These are phyloP conservation scores for Aspergillus avenaceus DNA, from an alignment of 495 filamentous ascomycete species.

Conservation along the genomic window DNA sequence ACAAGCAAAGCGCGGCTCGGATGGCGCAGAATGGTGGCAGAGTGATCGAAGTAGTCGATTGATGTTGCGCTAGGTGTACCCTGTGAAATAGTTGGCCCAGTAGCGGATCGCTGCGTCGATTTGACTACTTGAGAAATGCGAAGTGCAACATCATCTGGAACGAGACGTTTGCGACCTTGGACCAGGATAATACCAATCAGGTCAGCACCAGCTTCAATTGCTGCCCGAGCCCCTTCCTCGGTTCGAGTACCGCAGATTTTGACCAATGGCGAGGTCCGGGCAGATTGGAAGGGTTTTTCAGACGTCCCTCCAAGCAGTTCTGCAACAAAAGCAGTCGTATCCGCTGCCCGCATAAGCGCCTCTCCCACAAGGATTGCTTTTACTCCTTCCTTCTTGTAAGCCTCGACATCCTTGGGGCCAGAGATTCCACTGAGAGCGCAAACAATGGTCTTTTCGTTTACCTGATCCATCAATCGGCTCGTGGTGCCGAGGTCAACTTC, in stretches of 20 bases:
- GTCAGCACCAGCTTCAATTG: slow-evolving; percentile 86
- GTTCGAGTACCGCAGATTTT: slow-evolving; percentile 96
- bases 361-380: slow-evolving; percentile 93
- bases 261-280: slow-evolving; percentile 54
- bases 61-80: slow-evolving; percentile 31
- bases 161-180: slow-evolving; percentile 70
- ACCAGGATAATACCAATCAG: slow-evolving; percentile 91
- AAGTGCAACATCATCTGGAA: slow-evolving; percentile 70
- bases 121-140: slow-evolving; percentile 79
- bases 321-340: slow-evolving; percentile 76
- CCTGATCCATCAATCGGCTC: slow-evolving; percentile 79
- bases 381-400: slow-evolving; percentile 83
- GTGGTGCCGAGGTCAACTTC: slow-evolving; percentile 96
- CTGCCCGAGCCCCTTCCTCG: slow-evolving; percentile 71
- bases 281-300: slow-evolving; percentile 16
- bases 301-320: slow-evolving; percentile 65
- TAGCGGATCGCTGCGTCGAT: slow-evolving; percentile 45
- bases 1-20: slow-evolving; percentile 72
- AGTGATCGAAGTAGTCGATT: slow-evolving; percentile 61
- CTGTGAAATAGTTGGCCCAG: slow-evolving; percentile 22
- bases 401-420: slow-evolving; percentile 82
- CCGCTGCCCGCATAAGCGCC: slow-evolving; percentile 83
- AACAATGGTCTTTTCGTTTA: slow-evolving; percentile 81
- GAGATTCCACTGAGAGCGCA: slow-evolving; percentile 94
- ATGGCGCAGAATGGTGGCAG: slow-evolving; percentile 45